Conservation (phyloP, 2,329 filamentous ascomycete species). For the Trichothecium roseum region DNA sequence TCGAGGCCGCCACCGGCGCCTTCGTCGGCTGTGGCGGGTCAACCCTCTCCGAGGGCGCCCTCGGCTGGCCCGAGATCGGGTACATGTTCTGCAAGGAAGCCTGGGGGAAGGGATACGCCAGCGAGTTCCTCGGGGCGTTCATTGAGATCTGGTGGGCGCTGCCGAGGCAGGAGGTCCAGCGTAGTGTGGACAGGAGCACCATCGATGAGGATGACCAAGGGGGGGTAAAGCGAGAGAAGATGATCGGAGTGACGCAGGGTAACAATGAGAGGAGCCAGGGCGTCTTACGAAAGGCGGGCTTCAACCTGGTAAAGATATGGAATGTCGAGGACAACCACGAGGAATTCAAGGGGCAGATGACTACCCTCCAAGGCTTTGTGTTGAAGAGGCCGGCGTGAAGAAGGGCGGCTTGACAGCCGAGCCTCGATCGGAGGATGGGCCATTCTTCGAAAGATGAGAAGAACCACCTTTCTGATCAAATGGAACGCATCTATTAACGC, state of each 20-base stretch:
- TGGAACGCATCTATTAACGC: no score
- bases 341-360: constrained; percentile 3
- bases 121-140: constrained; percentile 42
- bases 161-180: constrained; percentile 30
- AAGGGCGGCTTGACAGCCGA: no score
- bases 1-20: constrained; percentile 32
- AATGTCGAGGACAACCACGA: constrained; percentile 14
- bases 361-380: constrained; percentile 15
- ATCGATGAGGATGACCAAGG: constrained; percentile 15
- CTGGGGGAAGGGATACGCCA: constrained; percentile 48
- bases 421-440: no score
- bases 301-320: constrained; percentile 34
- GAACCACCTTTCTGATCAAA: no score
- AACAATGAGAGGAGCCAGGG: constrained; percentile 42
- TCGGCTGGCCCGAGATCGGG: constrained; percentile 48
- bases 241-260: constrained; percentile 36
- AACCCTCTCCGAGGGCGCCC: constrained; percentile 19
- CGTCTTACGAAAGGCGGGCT: constrained; percentile 47
- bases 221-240: constrained; percentile 23
- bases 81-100: constrained; percentile 43
- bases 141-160: constrained; percentile 36
- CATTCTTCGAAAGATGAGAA: no score
- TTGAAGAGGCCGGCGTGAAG: constrained; percentile 3
- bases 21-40: constrained; percentile 41
- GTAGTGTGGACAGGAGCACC: constrained; percentile 30